These are phyloP conservation scores for Rhytidhysteron rufulum DNA, from an alignment of 2,329 filamentous ascomycete species.

Conservation along the genomic window DNA sequence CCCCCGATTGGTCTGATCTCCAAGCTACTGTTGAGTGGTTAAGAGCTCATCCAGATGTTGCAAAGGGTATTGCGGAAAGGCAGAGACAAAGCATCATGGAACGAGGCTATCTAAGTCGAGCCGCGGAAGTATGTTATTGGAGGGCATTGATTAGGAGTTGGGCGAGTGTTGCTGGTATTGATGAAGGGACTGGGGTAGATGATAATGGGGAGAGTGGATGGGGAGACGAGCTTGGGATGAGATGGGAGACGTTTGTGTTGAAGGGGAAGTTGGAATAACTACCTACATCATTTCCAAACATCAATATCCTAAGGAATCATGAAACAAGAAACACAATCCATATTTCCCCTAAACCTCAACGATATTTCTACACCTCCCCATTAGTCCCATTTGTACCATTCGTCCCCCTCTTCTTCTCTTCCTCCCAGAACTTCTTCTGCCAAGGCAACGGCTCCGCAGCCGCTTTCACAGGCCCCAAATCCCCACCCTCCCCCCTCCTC, in stretches of 20 bases:
- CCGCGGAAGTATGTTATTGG: conserved; percentile 18
- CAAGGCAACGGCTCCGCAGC: conserved; percentile 23
- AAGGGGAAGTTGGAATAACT: conserved; percentile 23
- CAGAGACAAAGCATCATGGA: conserved; percentile 8
- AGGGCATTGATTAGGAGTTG: conserved; percentile 11
- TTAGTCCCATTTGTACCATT: not conserved
- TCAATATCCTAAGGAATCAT: too few relatives aligned
- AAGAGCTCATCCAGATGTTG: conserved; percentile 7
- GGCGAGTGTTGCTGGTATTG: conserved; percentile 6
- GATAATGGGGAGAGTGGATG: conserved; percentile 3
- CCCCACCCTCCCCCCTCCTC: conserved; percentile 23
- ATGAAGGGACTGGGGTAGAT: conserved; percentile 2
- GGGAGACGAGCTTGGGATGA: conserved; percentile 9
- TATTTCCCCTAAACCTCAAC: too few relatives aligned
- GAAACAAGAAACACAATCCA: too few relatives aligned
- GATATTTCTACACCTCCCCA: not conserved
- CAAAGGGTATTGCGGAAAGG: conserved; percentile 11
- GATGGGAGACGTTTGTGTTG: conserved; percentile 15
- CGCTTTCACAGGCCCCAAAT: conserved; percentile 18
- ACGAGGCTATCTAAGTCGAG: conserved; percentile 8
- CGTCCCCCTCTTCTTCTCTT: conserved; percentile 3
- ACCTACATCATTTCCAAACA: too few relatives aligned
- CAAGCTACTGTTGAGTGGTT: conserved; percentile 9
- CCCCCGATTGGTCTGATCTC: conserved; percentile 10
- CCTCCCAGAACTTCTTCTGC: conserved; percentile 23